A percentile compares a stretch with the other conserved stretches of the same genome.
These are phyloP conservation scores for Neonectria punicea DNA, from an alignment of 2,329 filamentous ascomycete genomes.

Conservation along the genomic window DNA sequence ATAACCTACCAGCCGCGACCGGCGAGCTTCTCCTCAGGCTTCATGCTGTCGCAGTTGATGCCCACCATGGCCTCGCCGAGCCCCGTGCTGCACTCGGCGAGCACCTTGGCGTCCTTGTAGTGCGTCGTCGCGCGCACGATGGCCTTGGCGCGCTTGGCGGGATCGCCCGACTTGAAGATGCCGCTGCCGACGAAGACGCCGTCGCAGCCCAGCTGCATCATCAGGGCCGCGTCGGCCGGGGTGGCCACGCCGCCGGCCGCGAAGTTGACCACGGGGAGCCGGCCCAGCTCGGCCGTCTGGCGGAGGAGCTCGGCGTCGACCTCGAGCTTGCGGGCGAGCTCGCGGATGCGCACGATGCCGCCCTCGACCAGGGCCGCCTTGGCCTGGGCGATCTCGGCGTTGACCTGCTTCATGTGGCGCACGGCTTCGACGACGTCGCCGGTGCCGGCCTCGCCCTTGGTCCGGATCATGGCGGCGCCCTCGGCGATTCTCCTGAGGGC, in stretches of 20 bases:
- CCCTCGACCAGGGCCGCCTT: slow-evolving; percentile 74
- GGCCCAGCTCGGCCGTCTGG: slow-evolving; percentile 86
- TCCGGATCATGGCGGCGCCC: slow-evolving; percentile 98
- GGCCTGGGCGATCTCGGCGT: slow-evolving; percentile 81
- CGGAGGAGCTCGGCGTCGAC: slow-evolving; percentile 82
- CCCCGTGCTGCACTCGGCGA: slow-evolving; percentile 88
- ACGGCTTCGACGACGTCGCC: slow-evolving; percentile 98
- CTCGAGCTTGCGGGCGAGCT: slow-evolving; percentile 83
- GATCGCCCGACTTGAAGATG: slow-evolving; percentile 97
- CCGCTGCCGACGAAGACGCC: slow-evolving; percentile 97
- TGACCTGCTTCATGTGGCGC: slow-evolving; percentile 93
- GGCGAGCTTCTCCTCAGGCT: slow-evolving; percentile 82
- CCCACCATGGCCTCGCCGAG: slow-evolving; percentile 99
- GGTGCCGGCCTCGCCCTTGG: slow-evolving; percentile 97
- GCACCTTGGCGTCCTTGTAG: slow-evolving; percentile 83
- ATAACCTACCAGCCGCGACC: slow-evolving; percentile 79
- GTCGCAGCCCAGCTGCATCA: slow-evolving; percentile 99
- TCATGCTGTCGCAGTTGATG: slow-evolving; percentile 85
- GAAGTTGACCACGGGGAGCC: slow-evolving; percentile 96
- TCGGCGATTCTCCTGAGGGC: slow-evolving; percentile 90
- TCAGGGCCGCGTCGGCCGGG: slow-evolving; percentile 90
- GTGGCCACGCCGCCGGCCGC: slow-evolving; percentile 99
- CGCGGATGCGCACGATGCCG: slow-evolving; percentile 66
- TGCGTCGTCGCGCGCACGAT: slow-evolving; percentile 96
- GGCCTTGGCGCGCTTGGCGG: slow-evolving; percentile 88